Evolutionary conservation across 352 stramenopile species (phyloP).

Genomic region (Phytopythium mirpurense): DNA sequence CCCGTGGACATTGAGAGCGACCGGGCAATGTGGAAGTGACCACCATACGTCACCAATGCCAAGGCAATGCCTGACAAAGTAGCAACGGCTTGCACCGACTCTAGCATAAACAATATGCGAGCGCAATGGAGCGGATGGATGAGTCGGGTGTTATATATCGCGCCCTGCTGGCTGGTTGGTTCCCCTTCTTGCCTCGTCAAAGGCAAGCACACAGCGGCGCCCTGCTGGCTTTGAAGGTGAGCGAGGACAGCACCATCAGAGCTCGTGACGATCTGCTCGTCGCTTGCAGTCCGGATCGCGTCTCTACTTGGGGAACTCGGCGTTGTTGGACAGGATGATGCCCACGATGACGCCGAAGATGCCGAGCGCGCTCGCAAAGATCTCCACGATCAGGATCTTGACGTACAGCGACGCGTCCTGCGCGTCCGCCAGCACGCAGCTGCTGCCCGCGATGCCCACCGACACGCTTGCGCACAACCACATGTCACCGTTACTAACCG

Average conservation of each 20-base stretch:
- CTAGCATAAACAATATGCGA: too few species aligned
- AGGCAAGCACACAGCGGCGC: too few species aligned
- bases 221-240: too few species aligned
- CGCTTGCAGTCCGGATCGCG: too few species aligned
- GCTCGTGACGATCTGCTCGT: too few species aligned
- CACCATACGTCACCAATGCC: too few species aligned
- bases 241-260: too few species aligned
- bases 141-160: slow-evolving; percentile 8
- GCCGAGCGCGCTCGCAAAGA: slow-evolving; percentile 98
- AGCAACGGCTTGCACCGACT: background rate
- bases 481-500: background rate
- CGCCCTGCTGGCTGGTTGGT: background rate
- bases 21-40: slow-evolving; percentile 79
- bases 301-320: slow-evolving; percentile 87
- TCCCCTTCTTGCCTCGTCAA: too few species aligned
- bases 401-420: slow-evolving; percentile 98
- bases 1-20: slow-evolving; percentile 75
- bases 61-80: too few species aligned
- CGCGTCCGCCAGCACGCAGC: slow-evolving; percentile 97
- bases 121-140: background rate
- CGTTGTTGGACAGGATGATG: slow-evolving; percentile 98
- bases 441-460: slow-evolving; percentile 97
- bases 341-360: slow-evolving; percentile 99
- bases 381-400: slow-evolving; percentile 99
- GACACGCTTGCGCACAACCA: slow-evolving; percentile 74